phyloP scores from a whole-genome alignment of 768 basidiomycete species.

The Coprinellus micaceus region DNA sequence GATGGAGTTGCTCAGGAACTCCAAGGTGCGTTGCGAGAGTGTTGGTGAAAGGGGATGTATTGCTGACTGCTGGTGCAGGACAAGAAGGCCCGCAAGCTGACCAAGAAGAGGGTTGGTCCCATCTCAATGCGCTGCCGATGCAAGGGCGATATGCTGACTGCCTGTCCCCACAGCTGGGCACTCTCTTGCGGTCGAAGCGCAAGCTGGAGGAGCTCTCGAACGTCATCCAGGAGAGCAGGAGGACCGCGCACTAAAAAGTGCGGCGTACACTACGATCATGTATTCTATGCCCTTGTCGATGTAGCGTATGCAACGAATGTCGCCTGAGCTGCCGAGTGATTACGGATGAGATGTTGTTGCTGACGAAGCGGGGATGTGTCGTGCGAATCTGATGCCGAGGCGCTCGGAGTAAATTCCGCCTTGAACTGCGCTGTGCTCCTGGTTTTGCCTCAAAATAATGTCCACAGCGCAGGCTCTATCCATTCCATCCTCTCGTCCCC shows the following conservation, averaged over 20 bases:
- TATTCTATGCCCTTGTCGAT: not conserved
- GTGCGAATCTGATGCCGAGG: not conserved
- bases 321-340: no score
- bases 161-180: conserved; percentile 70
- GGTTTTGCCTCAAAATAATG: conserved; percentile 8
- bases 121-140: not conserved
- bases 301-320: not conserved
- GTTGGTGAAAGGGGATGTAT: not conserved
- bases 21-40: conserved; percentile 64
- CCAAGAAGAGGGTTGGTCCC: conserved; percentile 91
- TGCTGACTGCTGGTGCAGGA: conserved; percentile 49
- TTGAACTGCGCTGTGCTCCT: not conserved
- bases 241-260: conserved; percentile 47
- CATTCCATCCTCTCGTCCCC: conserved; percentile 46
- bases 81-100: conserved; percentile 98
- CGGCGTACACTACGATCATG: not conserved
- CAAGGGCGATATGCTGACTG: conserved; percentile 7
- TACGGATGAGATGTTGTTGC: no score
- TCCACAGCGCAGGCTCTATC: conserved; percentile 18
- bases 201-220: conserved; percentile 94
- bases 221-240: conserved; percentile 92
- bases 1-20: conserved; percentile 97
- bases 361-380: not conserved
- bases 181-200: conserved; percentile 96
- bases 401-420: no score